Base-by-base conservation (phyloP, 345 rosid species). In the Ricinus communis region DNA sequence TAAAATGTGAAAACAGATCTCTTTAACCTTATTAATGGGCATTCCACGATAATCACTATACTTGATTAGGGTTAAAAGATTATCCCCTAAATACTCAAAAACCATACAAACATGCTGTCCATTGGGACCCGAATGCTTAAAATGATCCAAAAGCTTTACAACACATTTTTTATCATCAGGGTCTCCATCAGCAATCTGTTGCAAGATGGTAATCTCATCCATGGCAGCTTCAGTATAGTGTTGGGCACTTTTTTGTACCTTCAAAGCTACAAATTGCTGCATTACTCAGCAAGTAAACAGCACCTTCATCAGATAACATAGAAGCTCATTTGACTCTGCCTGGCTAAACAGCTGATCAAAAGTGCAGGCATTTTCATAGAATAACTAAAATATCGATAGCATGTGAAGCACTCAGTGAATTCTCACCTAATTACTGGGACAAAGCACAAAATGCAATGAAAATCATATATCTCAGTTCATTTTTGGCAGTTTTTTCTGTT, bases 101-200 rank as follows among this genome's bases (percentile, higher is more conserved):
- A 84, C 91, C 94, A 89, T 89, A 73, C 90, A 89, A 41, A 89
- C 86, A 60, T 89, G 94, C 78, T 89, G 91, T 13, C 94, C 94
- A 72, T 89, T 89, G 14, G 90, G 90, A 47, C 94, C 94, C 1
- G 86, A 89, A 80, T 89, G 94, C 79, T 85, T 87, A 76, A 89
- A 89, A 75, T 89, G 88, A 83, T 89, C 91, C 79, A 89, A 84
- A 70, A 89, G 93, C 76, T 87, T 87, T 55, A 89, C 93, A 8
- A 87, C 89, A 68, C 91, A 85, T 45, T 79, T 89, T 65, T 77
- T 85, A 74, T 89, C 89, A 14, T 80, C 87, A n/a, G 73, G 79
- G 70, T 89, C 91, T 49, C 89, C 91, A 9, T 85, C 86, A 0
- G 91, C 91, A 46, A 87, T 80, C 80, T 87, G 91, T 77, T 89